A percentile compares a stretch with the other conserved stretches of the same genome.
Conservation (phyloP, 2,329 filamentous ascomycete genomes). For the Colletotrichum gloeosporioides region DNA sequence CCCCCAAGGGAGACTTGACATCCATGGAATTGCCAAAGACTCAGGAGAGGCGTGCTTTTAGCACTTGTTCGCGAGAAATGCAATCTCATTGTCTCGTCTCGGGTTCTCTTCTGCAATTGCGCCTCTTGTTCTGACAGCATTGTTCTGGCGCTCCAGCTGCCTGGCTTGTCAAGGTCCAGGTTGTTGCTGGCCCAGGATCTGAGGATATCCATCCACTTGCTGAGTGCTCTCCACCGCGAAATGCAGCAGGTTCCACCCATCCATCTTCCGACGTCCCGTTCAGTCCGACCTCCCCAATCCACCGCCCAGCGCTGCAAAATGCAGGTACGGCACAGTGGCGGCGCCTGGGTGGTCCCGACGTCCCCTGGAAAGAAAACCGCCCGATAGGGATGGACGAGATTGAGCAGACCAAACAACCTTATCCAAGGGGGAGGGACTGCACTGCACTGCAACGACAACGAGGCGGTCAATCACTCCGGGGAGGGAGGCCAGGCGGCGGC, state of each 20-base stretch:
- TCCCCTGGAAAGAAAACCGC: neutral
- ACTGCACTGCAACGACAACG: neutral
- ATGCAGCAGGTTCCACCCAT: neutral
- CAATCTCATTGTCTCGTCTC: neutral
- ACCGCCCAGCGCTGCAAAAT: neutral
- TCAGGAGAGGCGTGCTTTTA: neutral
- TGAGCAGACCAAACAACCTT: slow-evolving; percentile 11
- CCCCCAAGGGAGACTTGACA: neutral
- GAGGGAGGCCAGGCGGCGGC: neutral
- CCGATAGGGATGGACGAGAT: neutral
- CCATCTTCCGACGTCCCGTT: neutral
- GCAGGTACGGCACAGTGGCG: slow-evolving; percentile 4
- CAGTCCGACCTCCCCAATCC: neutral
- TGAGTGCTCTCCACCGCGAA: neutral
- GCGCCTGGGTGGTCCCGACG: neutral
- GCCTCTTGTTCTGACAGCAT: neutral
- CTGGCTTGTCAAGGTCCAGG: neutral
- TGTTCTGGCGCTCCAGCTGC: neutral
- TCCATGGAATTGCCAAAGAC: neutral
- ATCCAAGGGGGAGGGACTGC: neutral
- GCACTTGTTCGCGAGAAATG: neutral
- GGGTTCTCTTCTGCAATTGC: neutral
- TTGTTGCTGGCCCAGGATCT: neutral
- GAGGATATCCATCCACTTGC: neutral
- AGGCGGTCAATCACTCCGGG: neutral